Conservation (phyloP, 2,329 filamentous ascomycete genomes). For the Colletotrichum sidae region DNA sequence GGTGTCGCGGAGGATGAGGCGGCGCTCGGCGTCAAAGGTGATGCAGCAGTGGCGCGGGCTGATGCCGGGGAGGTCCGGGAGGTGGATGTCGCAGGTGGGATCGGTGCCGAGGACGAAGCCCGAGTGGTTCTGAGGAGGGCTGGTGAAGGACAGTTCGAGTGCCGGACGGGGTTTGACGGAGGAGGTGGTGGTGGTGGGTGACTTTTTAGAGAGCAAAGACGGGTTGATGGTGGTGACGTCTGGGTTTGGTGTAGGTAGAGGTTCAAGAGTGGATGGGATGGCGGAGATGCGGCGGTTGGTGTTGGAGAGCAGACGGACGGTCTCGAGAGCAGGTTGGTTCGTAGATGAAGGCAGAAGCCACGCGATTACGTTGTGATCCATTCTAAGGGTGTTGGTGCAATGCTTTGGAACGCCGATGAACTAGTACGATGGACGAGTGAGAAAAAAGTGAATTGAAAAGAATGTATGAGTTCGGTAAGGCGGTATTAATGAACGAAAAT, state of each 20-base stretch:
- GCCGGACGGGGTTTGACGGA: conserved; percentile 40
- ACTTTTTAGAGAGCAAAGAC: conserved; percentile 16
- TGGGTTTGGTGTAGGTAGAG: conserved; percentile 20
- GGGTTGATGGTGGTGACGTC: conserved; percentile 30
- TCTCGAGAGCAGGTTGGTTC: conserved; percentile 35
- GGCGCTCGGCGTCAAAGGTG: conserved; percentile 51
- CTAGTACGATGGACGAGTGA: background rate
- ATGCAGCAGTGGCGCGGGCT: conserved; percentile 51
- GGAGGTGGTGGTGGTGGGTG: background rate
- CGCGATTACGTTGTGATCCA: conserved; percentile 37
- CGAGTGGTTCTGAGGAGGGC: conserved; percentile 47
- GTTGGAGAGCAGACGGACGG: conserved; percentile 33
- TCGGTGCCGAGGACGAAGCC: conserved; percentile 54
- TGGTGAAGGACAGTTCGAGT: conserved; percentile 51
- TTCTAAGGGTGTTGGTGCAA: conserved; percentile 1
- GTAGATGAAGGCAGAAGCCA: conserved; percentile 37
- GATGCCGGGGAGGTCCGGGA: conserved; percentile 49
- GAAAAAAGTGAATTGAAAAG: background rate
- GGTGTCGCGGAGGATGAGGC: conserved; percentile 53
- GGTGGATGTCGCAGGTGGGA: conserved; percentile 51
- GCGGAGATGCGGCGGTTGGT: conserved; percentile 26
- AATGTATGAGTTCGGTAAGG: background rate
- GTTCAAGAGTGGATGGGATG: conserved; percentile 24
- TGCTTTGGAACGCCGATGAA: conserved; percentile 1
- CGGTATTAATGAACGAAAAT: conserved; percentile 18